Evolutionary conservation across 2,329 filamentous ascomycete genomes (phyloP).

Genomic region (Hypomyces perniciosus): DNA sequence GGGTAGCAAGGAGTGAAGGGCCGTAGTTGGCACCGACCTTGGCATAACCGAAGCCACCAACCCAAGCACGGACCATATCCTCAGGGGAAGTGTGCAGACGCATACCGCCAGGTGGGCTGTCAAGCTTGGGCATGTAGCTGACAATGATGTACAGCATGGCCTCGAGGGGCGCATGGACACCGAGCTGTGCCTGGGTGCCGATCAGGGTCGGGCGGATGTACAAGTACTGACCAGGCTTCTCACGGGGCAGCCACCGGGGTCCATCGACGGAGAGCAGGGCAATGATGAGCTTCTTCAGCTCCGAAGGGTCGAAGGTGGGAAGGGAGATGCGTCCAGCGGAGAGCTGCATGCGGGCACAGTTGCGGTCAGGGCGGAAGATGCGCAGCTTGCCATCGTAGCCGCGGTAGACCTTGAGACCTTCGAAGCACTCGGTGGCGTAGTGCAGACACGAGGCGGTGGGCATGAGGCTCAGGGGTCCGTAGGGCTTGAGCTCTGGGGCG

Average conservation of each 20-base stretch:
- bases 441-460: slow-evolving; percentile 77
- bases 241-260: slow-evolving; percentile 70
- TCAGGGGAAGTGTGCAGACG: slow-evolving; percentile 72
- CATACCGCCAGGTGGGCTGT: slow-evolving; percentile 51
- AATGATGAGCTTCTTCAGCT: slow-evolving; percentile 68
- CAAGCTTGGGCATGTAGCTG: slow-evolving; percentile 54
- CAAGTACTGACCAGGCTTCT: slow-evolving; percentile 63
- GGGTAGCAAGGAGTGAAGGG: slow-evolving; percentile 71
- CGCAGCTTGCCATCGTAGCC: slow-evolving; percentile 69
- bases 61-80: slow-evolving; percentile 86
- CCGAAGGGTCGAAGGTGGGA: slow-evolving; percentile 63
- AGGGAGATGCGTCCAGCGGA: slow-evolving; percentile 63
- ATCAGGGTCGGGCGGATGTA: slow-evolving; percentile 88
- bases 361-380: slow-evolving; percentile 70
- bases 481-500: slow-evolving; percentile 67
- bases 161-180: slow-evolving; percentile 71
- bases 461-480: slow-evolving; percentile 70
- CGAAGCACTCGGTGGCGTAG: slow-evolving; percentile 89
- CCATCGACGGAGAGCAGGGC: slow-evolving; percentile 68
- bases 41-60: slow-evolving; percentile 84
- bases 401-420: slow-evolving; percentile 76
- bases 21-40: slow-evolving; percentile 95
- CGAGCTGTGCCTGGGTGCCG: slow-evolving; percentile 71
- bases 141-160: slow-evolving; percentile 85
- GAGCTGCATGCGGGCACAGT: slow-evolving; percentile 59